Evolutionary conservation across 495 filamentous ascomycete genomes (phyloP), one percentile per base, ranked within the genome.

Genomic region (Penicilliopsis zonata): DNA sequence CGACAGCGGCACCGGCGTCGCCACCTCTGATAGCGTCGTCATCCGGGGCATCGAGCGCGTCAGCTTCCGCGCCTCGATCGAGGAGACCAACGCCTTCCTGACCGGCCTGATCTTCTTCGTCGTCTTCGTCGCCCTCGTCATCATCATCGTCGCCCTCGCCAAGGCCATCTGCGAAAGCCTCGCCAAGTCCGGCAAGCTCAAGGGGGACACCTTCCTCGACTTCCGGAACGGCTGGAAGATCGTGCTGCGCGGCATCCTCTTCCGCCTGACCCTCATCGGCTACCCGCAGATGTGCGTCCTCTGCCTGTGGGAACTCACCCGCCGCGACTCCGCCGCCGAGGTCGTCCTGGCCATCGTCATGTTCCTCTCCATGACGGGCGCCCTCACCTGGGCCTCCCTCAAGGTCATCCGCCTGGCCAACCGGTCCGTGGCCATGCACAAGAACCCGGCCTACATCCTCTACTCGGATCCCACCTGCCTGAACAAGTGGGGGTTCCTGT

Each of bases 401-500:
- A 94, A 94, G 63, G 86, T 98, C 28, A 80, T 90, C 46, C 73
- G 74, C 9, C 74, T 98, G 32, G 90, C 90, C 12, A 82, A 79
- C 41, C 81, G 85, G 34, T 94, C 87, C 4, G 76, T 94, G 34
- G 57, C 72, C 8, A 82, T 94, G 71, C 88, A 98, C 69, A 85
- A 85, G 50, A 98, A 95, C 53, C 88, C 90, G 8, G 88, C 86
- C 28, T 96, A 95, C 48, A 94, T 95, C 43, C 73, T 98, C 22
- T 98, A 93, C 65, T 94, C 90, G 5, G 90, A 98, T 47, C 85
- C 86, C 7, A 69, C 80, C 30, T 76, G 82, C 20, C 62, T 98
- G 37, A 95, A 98, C 74, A 93, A 94, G 62, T 95, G 90, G 90
- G 90, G 90, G 10, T 98, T 96, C 62, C 63, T 98, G 18, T 98